Conservation (phyloP, 129 eudicot species). For the Gnaphalium uliginosum region DNA sequence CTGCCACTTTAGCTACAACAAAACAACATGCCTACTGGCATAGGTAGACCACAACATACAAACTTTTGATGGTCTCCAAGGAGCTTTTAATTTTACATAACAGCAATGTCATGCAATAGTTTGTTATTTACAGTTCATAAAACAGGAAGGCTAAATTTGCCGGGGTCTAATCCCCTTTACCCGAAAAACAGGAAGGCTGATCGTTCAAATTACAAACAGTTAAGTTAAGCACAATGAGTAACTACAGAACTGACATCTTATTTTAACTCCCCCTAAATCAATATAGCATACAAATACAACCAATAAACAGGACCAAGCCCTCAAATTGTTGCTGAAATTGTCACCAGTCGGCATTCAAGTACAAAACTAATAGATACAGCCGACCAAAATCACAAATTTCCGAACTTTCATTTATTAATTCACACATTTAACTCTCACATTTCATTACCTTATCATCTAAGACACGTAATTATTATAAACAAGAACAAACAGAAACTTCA, state of each 20-base stretch:
- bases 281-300: conserved; percentile 7
- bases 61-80: too few species aligned
- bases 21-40: conserved; percentile 1
- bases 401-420: neutral
- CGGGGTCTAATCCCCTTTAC: too few species aligned
- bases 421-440: neutral
- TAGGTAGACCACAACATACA: too few species aligned
- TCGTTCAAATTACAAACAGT: neutral
- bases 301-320: conserved; percentile 16
- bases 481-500: neutral
- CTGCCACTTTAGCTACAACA: neutral
- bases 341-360: neutral
- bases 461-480: neutral
- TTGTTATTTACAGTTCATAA: too few species aligned
- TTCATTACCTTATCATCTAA: conserved; percentile 7
- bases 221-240: neutral
- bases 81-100: too few species aligned
- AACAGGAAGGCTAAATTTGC: too few species aligned
- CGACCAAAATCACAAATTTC: neutral
- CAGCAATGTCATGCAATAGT: too few species aligned
- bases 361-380: neutral
- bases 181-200: too few species aligned
- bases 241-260: neutral
- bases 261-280: neutral
- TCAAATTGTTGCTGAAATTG: neutral